Conservation (phyloP, 2,329 filamentous ascomycete genomes). For the Penicillium sp. region DNA sequence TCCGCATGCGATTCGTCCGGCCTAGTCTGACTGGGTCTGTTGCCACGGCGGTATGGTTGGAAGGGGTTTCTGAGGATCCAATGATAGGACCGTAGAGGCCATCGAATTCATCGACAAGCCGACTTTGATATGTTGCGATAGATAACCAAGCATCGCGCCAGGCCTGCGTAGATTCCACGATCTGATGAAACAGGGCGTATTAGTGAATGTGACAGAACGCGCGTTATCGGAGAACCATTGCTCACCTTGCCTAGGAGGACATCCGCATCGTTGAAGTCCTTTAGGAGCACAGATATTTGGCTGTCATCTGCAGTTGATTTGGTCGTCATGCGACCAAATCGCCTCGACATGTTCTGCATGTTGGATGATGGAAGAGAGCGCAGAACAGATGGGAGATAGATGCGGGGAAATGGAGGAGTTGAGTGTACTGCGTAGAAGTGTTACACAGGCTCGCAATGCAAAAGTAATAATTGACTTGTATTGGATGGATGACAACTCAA, state of each 20-base stretch:
- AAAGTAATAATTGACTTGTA: neutral
- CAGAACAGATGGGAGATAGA: neutral
- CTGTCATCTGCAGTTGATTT: constrained; percentile 70
- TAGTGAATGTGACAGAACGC: constrained; percentile 8
- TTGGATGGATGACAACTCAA: neutral
- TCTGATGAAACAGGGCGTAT: constrained; percentile 45
- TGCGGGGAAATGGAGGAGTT: neutral
- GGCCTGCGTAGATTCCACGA: constrained; percentile 69
- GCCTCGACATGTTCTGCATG: constrained; percentile 59
- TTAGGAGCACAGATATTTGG: constrained; percentile 68
- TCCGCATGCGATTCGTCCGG: constrained; percentile 61
- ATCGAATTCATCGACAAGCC: constrained; percentile 64
- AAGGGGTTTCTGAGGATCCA: constrained; percentile 58
- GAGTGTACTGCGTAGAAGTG: neutral
- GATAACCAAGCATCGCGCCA: constrained; percentile 77
- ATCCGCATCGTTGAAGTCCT: constrained; percentile 77
- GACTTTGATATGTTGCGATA: constrained; percentile 65
- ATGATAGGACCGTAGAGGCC: constrained; percentile 72
- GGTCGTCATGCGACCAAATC: constrained; percentile 65
- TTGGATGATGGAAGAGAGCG: constrained; percentile 12
- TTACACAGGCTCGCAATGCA: neutral
- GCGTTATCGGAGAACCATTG: constrained; percentile 9
- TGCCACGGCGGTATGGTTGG: constrained; percentile 52
- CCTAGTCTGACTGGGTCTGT: constrained; percentile 63
- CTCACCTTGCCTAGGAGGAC: constrained; percentile 67